Conservation (phyloP, 768 basidiomycete genomes). For the Lactarius quietus region DNA sequence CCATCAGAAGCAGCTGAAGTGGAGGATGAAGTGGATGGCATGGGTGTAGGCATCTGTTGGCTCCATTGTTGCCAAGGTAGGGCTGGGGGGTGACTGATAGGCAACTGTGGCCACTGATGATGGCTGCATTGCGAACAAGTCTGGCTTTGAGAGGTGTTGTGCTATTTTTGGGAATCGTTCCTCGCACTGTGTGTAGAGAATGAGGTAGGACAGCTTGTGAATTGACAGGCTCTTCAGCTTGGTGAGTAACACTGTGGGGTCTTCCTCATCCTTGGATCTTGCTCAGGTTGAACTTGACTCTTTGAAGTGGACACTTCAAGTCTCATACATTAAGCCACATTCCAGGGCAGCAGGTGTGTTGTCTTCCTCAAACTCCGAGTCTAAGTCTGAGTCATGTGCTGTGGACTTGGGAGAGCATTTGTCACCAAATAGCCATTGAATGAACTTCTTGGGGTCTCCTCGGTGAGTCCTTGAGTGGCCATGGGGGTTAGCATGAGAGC, state of each 20-base stretch:
- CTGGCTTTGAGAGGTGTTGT: background rate
- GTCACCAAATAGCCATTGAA: no score
- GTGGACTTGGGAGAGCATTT: rapidly evolving
- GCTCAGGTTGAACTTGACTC: background rate
- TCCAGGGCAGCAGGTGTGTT: no score
- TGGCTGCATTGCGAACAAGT: background rate
- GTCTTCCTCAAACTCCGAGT: no score
- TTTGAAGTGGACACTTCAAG: background rate
- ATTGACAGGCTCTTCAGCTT: background rate
- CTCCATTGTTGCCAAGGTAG: background rate
- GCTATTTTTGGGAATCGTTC: background rate
- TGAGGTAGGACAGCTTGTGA: background rate
- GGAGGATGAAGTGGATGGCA: no score
- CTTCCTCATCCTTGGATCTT: background rate
- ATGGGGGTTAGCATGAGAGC: no score
- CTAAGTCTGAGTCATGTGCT: no score
- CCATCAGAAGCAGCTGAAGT: rapidly evolving
- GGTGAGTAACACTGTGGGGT: background rate
- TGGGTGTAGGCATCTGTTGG: no score
- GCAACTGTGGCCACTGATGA: rapidly evolving
- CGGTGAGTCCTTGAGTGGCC: no score
- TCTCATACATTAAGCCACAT: background rate
- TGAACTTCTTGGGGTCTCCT: no score
- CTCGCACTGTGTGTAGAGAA: background rate
- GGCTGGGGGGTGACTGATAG: background rate